These are phyloP conservation scores for Friedmanniomyces endolithicus DNA, from an alignment of 495 filamentous ascomycete genomes.

Conservation along the genomic window DNA sequence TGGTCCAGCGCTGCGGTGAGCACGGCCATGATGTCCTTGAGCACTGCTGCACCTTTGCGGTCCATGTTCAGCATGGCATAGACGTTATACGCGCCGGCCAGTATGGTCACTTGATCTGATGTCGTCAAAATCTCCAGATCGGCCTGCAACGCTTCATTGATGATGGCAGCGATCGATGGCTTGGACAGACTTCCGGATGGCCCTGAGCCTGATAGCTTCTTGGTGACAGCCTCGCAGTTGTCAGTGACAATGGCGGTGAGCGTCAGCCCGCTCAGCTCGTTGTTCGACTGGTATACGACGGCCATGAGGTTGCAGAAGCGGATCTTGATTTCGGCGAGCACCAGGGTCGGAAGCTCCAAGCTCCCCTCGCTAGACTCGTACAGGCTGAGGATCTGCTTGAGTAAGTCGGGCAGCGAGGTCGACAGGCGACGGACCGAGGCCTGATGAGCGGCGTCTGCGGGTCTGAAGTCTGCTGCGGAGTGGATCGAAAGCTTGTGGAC, in stretches of 20 bases:
- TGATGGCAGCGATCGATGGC: slow-evolving; percentile 43
- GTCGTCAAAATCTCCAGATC: slow-evolving; percentile 27
- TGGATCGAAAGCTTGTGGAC: slow-evolving; percentile 6
- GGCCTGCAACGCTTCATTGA: slow-evolving; percentile 62
- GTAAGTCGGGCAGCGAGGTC: slow-evolving; percentile 54
- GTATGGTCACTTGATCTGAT: slow-evolving; percentile 59
- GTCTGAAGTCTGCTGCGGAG: slow-evolving; percentile 6
- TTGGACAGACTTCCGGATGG: neutral
- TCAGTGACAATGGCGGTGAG: slow-evolving; percentile 30
- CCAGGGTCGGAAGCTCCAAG: slow-evolving; percentile 6
- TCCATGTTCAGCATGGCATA: slow-evolving; percentile 62
- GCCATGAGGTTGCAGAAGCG: slow-evolving; percentile 64
- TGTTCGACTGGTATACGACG: slow-evolving; percentile 54
- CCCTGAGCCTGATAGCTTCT: neutral
- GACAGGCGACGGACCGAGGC: slow-evolving; percentile 47
- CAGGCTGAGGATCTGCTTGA: slow-evolving; percentile 70
- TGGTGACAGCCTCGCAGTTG: neutral
- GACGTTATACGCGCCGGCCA: slow-evolving; percentile 77
- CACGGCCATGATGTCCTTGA: slow-evolving; percentile 70
- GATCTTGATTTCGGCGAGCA: slow-evolving; percentile 66
- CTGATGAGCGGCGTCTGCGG: slow-evolving; percentile 3
- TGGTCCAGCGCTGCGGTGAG: slow-evolving; percentile 79
- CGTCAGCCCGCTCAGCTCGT: slow-evolving; percentile 52
- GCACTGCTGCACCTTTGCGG: slow-evolving; percentile 75
- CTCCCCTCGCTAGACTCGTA: slow-evolving; percentile 48